Conservation (phyloP, 441 rosid genomes). For the Erysimum cheiri region DNA sequence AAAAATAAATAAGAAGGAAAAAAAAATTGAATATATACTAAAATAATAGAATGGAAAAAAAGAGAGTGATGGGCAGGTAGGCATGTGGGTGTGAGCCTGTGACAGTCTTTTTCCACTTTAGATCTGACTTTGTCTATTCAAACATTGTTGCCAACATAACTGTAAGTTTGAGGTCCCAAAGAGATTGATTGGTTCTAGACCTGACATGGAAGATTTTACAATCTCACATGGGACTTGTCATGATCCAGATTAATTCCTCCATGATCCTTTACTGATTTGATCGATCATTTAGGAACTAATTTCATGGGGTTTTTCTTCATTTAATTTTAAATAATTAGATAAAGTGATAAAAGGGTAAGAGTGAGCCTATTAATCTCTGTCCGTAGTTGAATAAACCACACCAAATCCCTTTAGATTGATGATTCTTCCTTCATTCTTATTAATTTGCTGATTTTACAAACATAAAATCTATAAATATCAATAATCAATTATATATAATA, state of each 20-base stretch:
- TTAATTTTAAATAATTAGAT: neutral
- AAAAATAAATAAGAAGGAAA: neutral
- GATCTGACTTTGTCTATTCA: slow-evolving; percentile 47
- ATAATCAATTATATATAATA: slow-evolving; percentile 36
- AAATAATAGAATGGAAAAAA: neutral
- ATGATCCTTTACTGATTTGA: neutral
- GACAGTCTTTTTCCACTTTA: slow-evolving; percentile 39
- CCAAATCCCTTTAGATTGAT: slow-evolving; percentile 43
- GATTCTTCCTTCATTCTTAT: slow-evolving; percentile 36
- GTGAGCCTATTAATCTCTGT: slow-evolving; percentile 7
- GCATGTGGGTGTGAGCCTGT: slow-evolving; percentile 44
- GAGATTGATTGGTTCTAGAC: slow-evolving; percentile 29
- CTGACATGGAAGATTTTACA: slow-evolving; percentile 33
- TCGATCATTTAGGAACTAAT: slow-evolving; percentile 20
- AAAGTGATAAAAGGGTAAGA: neutral
- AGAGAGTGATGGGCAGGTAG: slow-evolving; percentile 45
- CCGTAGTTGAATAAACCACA: slow-evolving; percentile 27
- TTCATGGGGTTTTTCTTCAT: slow-evolving; percentile 2
- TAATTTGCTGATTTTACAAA: slow-evolving; percentile 38
- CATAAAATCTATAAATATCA: slow-evolving; percentile 30
- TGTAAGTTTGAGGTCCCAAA: slow-evolving; percentile 30
- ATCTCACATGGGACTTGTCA: slow-evolving; percentile 41
- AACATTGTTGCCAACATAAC: slow-evolving; percentile 44
- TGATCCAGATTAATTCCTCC: slow-evolving; percentile 23
- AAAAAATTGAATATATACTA: neutral